Percentiles rank a stretch among this genome's conserved stretches.
phyloP scores from a whole-genome alignment of 2,329 filamentous ascomycete species.

The Ophiocordyceps polyrhachis-furcata region DNA sequence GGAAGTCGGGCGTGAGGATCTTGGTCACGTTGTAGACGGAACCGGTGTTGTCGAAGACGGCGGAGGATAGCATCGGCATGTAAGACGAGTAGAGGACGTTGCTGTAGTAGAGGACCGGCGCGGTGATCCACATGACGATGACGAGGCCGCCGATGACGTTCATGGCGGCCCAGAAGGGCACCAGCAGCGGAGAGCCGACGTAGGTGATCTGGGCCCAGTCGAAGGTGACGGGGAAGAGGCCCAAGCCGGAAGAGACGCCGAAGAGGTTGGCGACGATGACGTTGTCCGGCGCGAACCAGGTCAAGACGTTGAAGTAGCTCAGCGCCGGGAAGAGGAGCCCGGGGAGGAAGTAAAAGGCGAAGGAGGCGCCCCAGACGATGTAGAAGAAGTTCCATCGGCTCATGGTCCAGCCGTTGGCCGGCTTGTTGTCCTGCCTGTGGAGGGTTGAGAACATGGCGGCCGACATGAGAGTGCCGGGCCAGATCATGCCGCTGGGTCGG shows the following conservation, averaged over 20 bases:
- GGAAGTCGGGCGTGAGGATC: constrained; percentile 58
- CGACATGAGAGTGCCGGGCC: constrained; percentile 76
- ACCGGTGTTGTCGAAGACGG: constrained; percentile 73
- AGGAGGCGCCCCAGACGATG: constrained; percentile 49
- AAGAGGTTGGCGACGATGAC: constrained; percentile 78
- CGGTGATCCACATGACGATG: constrained; percentile 69
- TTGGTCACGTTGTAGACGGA: constrained; percentile 63
- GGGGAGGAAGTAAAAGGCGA: constrained; percentile 70
- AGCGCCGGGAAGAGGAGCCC: constrained; percentile 67
- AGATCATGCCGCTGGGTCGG: constrained; percentile 75
- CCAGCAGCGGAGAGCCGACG: constrained; percentile 68
- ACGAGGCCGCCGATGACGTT: constrained; percentile 69
- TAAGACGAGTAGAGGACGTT: constrained; percentile 69
- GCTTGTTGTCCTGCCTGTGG: constrained; percentile 68
- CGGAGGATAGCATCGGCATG: constrained; percentile 69
- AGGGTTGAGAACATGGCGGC: constrained; percentile 78
- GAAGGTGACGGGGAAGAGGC: constrained; percentile 70
- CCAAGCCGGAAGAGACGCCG: constrained; percentile 67
- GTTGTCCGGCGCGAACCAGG: constrained; percentile 74
- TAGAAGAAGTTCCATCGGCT: constrained; percentile 75
- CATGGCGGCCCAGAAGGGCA: constrained; percentile 72
- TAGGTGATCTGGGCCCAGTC: constrained; percentile 85
- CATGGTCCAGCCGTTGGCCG: constrained; percentile 66
- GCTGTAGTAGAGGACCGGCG: constrained; percentile 62
- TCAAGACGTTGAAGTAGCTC: constrained; percentile 77